phyloP scores from a whole-genome alignment of 768 basidiomycete genomes.

The Amanita phalloides region DNA sequence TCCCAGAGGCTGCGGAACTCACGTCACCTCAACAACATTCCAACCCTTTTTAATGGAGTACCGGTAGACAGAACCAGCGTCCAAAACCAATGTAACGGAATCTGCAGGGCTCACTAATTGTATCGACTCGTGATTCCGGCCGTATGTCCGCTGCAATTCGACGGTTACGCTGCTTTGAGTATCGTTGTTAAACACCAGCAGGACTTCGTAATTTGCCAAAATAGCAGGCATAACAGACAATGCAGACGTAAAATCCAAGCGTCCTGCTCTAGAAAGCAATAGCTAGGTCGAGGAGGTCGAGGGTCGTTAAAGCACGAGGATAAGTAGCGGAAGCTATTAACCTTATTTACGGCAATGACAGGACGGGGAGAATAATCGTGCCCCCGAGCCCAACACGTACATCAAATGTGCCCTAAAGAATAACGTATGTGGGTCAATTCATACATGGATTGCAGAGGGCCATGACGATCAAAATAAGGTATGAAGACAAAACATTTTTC shows the following conservation, averaged over 20 bases:
- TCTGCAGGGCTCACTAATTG: conserved; percentile 54
- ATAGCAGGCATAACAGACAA: conserved; percentile 41
- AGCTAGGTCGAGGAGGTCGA: conserved; percentile 3
- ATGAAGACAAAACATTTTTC: neutral
- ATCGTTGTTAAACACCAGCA: conserved; percentile 62
- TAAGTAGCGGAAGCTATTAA: conserved; percentile 5
- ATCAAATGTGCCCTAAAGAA: neutral
- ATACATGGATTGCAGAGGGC: no score
- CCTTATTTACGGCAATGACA: conserved; percentile 1
- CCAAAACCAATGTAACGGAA: conserved; percentile 54
- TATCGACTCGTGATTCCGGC: conserved; percentile 38
- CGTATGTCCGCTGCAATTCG: conserved; percentile 57
- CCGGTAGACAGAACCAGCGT: conserved; percentile 58
- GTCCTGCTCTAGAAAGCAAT: conserved; percentile 3
- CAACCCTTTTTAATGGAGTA: conserved; percentile 58
- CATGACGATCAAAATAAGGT: neutral
- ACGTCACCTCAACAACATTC: conserved; percentile 65
- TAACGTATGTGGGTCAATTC: neutral
- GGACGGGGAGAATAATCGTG: neutral
- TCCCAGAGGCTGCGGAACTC: conserved; percentile 15
- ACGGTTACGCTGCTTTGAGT: conserved; percentile 53
- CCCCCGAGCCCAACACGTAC: neutral
- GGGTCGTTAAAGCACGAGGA: conserved; percentile 8
- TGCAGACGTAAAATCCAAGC: conserved; percentile 16
- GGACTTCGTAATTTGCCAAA: conserved; percentile 51